Conservation (phyloP, 2,329 filamentous ascomycete genomes). For the Aspergillus melleus region DNA sequence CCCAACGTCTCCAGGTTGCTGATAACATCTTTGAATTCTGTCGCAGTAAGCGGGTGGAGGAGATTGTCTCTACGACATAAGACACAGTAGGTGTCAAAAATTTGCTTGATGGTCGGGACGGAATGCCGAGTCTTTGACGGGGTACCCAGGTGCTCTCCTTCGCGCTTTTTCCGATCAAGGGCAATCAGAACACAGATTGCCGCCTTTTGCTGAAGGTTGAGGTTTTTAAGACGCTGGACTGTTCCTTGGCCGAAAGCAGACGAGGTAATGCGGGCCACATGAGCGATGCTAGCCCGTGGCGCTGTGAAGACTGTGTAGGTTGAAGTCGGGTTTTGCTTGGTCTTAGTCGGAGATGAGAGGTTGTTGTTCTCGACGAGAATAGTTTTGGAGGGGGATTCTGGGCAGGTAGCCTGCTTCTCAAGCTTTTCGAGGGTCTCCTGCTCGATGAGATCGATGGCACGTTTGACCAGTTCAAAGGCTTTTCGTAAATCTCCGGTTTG, state of each 20-base stretch:
- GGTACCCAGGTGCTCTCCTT: constrained; percentile 48
- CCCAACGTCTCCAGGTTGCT: constrained; percentile 86
- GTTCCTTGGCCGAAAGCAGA: constrained; percentile 89
- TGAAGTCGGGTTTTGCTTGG: constrained; percentile 45
- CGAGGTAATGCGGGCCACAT: constrained; percentile 88
- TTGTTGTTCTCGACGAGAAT: constrained; percentile 82
- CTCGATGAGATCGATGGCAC: constrained; percentile 86
- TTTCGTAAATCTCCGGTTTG: constrained; percentile 94
- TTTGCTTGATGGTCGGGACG: constrained; percentile 77
- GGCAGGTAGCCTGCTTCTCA: constrained; percentile 59
- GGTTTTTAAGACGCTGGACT: constrained; percentile 74
- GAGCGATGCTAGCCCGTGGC: constrained; percentile 82
- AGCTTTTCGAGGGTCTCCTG: constrained; percentile 75
- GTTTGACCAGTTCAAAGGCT: constrained; percentile 89
- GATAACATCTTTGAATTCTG: constrained; percentile 92
- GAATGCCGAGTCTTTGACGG: constrained; percentile 60
- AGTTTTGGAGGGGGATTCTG: constrained; percentile 67
- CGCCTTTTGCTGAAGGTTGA: constrained; percentile 96
- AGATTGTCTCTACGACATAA: constrained; percentile 87
- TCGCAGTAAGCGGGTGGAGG: constrained; percentile 82
- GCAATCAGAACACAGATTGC: constrained; percentile 85
- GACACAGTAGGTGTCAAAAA: constrained; percentile 80
- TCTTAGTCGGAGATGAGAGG: constrained; percentile 53
- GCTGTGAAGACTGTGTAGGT: constrained; percentile 73
- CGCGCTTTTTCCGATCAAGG: constrained; percentile 69